Percentiles rank a stretch among this genome's conserved stretches.
phyloP scores from a whole-genome alignment of 2,329 filamentous ascomycete species.

The Lasiodiplodia sp. region DNA sequence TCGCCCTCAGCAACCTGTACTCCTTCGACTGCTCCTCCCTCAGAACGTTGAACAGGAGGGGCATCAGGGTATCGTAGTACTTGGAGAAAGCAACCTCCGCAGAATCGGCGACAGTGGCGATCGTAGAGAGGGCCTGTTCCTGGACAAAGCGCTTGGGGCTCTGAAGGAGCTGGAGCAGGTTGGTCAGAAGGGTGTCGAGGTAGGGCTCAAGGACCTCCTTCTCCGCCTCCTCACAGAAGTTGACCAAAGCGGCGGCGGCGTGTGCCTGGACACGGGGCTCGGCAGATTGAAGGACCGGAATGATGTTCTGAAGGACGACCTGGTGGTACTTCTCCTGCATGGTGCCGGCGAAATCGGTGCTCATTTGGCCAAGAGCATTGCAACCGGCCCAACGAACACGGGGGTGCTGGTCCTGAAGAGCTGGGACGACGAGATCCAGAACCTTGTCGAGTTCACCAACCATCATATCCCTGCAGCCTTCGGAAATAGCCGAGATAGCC shows the following conservation, averaged over 20 bases:
- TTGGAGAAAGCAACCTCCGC: constrained; percentile 93
- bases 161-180: constrained; percentile 85
- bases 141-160: constrained; percentile 96
- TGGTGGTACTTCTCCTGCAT: constrained; percentile 98
- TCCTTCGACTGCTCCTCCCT: constrained; percentile 93
- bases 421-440: constrained; percentile 90
- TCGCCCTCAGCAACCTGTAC: constrained; percentile 86
- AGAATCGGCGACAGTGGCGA: constrained; percentile 98
- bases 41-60: constrained; percentile 86
- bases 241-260: constrained; percentile 95
- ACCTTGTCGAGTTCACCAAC: constrained; percentile 93
- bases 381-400: constrained; percentile 97
- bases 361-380: constrained; percentile 99
- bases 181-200: constrained; percentile 83
- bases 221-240: constrained; percentile 98
- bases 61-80: constrained; percentile 97
- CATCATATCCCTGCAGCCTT: constrained; percentile 96
- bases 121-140: constrained; percentile 96
- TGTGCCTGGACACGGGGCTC: constrained; percentile 95
- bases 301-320: constrained; percentile 85
- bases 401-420: constrained; percentile 86
- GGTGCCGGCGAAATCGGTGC: constrained; percentile 95
- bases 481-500: constrained; percentile 98
- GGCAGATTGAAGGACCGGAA: constrained; percentile 86
- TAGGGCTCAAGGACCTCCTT: constrained; percentile 92